phyloP scores from a whole-genome alignment of 2,329 filamentous ascomycete species.

The Pyricularia pennisetigena region DNA sequence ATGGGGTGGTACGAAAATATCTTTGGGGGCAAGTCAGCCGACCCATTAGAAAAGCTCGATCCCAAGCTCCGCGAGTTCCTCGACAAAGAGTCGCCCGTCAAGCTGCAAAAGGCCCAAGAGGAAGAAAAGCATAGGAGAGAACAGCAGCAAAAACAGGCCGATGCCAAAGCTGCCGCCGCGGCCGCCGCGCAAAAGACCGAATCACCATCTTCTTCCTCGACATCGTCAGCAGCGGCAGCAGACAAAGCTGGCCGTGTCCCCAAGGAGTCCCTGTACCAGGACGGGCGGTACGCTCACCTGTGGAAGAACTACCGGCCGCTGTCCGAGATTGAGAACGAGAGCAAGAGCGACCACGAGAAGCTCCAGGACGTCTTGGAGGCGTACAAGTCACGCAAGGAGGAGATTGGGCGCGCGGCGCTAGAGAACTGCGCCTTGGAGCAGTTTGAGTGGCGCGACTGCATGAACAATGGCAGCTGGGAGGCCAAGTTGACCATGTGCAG shows the following conservation, averaged over 20 bases:
- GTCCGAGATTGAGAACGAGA: constrained; percentile 55
- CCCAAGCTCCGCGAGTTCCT: constrained; percentile 78
- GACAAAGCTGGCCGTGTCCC: constrained; percentile 26
- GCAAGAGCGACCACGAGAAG: constrained; percentile 69
- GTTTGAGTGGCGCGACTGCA: constrained; percentile 73
- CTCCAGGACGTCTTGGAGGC: constrained; percentile 70
- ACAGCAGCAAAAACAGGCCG: constrained; percentile 11
- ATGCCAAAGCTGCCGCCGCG: constrained; percentile 4
- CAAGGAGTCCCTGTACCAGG: constrained; percentile 41
- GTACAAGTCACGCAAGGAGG: constrained; percentile 71
- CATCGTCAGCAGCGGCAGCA: not conserved
- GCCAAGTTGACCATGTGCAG: constrained; percentile 73
- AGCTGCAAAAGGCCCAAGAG: constrained; percentile 35
- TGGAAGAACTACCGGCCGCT: constrained; percentile 87
- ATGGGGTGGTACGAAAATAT: constrained; percentile 52
- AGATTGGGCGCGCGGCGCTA: constrained; percentile 70
- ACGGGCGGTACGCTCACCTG: constrained; percentile 66
- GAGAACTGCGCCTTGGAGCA: constrained; percentile 93
- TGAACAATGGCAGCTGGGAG: constrained; percentile 57
- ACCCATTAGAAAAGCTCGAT: constrained; percentile 68
- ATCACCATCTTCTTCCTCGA: not conserved
- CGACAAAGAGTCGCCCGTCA: constrained; percentile 68
- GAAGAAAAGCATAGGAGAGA: constrained; percentile 13
- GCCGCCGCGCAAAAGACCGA: constrained; percentile 3
- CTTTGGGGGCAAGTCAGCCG: constrained; percentile 33